Percentiles rank a stretch among this genome's conserved stretches.
Evolutionary conservation across 768 basidiomycete species (phyloP).

Genomic region (Boletus sensibilis): DNA sequence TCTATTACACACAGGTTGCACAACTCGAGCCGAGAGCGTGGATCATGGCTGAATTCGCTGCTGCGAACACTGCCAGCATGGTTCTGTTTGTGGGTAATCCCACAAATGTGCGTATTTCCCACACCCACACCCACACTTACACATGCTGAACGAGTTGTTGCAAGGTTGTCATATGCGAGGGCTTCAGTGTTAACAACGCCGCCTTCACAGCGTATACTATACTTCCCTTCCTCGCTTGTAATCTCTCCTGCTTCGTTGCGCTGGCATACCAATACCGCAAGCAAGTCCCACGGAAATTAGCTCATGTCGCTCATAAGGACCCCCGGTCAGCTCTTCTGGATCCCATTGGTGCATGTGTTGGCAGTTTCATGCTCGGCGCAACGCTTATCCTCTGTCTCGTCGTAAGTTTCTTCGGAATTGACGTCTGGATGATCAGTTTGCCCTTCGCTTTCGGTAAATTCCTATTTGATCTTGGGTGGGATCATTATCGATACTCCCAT

Average conservation of each 20-base stretch:
- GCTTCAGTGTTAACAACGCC: slow-evolving; percentile 74
- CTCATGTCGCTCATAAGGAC: slow-evolving; percentile 38
- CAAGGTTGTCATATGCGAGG: slow-evolving; percentile 78
- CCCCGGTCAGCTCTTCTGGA: slow-evolving; percentile 69
- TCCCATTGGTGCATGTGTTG: slow-evolving; percentile 70
- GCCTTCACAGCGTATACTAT: slow-evolving; percentile 82
- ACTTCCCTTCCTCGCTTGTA: slow-evolving; percentile 72
- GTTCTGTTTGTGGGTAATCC: slow-evolving; percentile 84
- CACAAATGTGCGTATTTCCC: slow-evolving; percentile 58
- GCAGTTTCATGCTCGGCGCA: slow-evolving; percentile 59
- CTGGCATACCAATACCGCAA: slow-evolving; percentile 59
- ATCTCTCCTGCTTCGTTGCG: slow-evolving; percentile 59
- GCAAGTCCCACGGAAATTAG: slow-evolving; percentile 49
- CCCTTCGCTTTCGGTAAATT: slow-evolving; percentile 79
- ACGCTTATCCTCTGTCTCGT: slow-evolving; percentile 76
- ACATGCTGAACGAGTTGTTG: not conserved
- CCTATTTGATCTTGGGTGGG: slow-evolving; percentile 61
- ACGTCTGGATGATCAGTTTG: slow-evolving; percentile 82
- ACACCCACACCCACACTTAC: not conserved
- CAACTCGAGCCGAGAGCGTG: slow-evolving; percentile 55
- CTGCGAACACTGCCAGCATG: slow-evolving; percentile 77
- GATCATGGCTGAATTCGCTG: slow-evolving; percentile 75
- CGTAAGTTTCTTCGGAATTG: slow-evolving; percentile 70
- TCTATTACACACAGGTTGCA: slow-evolving; percentile 74
- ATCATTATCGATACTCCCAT: slow-evolving; percentile 46